Base-by-base conservation (phyloP, 108 stramenopile species). In the Cyclotella atomus region DNA sequence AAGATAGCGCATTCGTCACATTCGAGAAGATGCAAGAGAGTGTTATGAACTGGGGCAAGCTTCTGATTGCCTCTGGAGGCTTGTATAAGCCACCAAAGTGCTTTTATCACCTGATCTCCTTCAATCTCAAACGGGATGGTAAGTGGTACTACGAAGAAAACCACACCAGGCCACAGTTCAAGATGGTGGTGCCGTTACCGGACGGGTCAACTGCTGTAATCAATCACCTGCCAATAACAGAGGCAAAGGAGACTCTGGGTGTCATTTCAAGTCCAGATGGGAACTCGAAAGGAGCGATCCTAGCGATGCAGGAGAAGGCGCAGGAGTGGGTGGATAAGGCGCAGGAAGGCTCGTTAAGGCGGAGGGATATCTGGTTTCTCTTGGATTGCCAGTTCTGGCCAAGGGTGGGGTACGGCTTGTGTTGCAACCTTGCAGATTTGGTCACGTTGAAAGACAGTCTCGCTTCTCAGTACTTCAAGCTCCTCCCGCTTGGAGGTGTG, bases 361-460 rank as follows among this genome's bases (percentile, higher is more conserved):
- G 62, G 4, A 44, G 63, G 0, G n/a, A 38, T 20, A 10, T 74
- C 30, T 61, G 59, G 44, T 64, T 64, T 41, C 30, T 38, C 7
- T 2, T 55, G 44, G 56, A 56, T 6, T 7, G 24, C 10, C 66
- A 68, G 27, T 36, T 76, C 20, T 76, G 75, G 66, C 59, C 59
- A 27, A 28, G 29, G 15, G 36, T 76, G 16, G 41, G 43, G 0
- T 76, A 62, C 35, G 75, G 75, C 17, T 27, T 64, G 23, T 60
- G 70, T 30, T 60, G 47, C 0, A 50, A 50, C 17, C 1, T 25
- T 6, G 70, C 70, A 10, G 5, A 28, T 0, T 19, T 23, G 1
- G 2, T 0, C 0, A 21, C 60, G 33, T 10, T 71, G 21, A 21
- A 46, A 3, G n/a, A 33, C 1, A 33, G 59, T 36, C 30, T 71